Conservation (phyloP, 495 filamentous ascomycete species). For the Mytilinidion resinicola region DNA sequence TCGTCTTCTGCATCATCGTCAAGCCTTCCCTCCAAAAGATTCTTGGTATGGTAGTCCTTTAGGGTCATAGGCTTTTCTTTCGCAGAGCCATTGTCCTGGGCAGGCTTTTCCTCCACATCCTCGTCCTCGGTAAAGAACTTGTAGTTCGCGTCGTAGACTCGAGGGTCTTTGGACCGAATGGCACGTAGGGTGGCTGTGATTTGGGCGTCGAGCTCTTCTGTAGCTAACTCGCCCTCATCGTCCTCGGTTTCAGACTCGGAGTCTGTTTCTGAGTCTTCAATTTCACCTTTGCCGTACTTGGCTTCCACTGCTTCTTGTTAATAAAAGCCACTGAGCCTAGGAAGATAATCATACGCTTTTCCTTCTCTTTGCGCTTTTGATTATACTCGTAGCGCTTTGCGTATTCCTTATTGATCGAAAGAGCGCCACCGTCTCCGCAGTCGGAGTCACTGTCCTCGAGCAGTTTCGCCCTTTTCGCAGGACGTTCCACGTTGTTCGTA, state of each 20-base stretch:
- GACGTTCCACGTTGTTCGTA: slow-evolving; percentile 6
- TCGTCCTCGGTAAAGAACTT: slow-evolving; percentile 64
- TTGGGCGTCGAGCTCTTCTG: slow-evolving; percentile 73
- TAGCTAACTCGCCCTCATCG: slow-evolving; percentile 77
- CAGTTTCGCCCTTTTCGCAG: slow-evolving; percentile 30
- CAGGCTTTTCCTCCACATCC: slow-evolving; percentile 28
- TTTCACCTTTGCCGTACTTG: slow-evolving; percentile 60
- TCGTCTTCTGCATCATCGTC: slow-evolving; percentile 52
- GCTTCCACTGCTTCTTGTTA: slow-evolving; percentile 60
- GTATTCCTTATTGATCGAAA: slow-evolving; percentile 88
- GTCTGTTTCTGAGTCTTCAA: slow-evolving; percentile 41
- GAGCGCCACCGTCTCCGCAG: slow-evolving; percentile 36
- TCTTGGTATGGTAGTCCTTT: slow-evolving; percentile 83
- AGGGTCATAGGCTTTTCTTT: slow-evolving; percentile 81
- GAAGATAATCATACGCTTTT: slow-evolving; percentile 55
- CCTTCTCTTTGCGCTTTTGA: slow-evolving; percentile 86
- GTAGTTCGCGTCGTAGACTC: slow-evolving; percentile 72
- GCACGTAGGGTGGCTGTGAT: slow-evolving; percentile 79
- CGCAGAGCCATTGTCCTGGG: slow-evolving; percentile 35
- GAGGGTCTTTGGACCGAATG: slow-evolving; percentile 81
- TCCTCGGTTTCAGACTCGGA: slow-evolving; percentile 75
- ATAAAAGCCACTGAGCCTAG: background rate
- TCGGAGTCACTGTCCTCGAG: slow-evolving; percentile 30
- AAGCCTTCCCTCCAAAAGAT: slow-evolving; percentile 61
- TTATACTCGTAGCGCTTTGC: slow-evolving; percentile 90